Evolutionary conservation across 768 basidiomycete genomes (phyloP).

Genomic region (Psilocybe cubensis): DNA sequence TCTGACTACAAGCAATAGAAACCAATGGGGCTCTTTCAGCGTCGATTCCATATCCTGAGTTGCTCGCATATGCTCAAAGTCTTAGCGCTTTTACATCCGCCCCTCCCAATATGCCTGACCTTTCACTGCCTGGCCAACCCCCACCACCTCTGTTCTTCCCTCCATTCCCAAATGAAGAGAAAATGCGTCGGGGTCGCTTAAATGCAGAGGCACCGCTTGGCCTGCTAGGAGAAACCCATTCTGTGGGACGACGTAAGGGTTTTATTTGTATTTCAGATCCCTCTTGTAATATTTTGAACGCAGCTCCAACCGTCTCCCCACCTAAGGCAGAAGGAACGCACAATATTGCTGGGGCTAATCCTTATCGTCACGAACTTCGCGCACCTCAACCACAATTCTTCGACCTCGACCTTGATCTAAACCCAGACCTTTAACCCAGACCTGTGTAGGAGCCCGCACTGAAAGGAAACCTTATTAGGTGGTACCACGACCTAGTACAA

Average conservation of each 20-base stretch:
- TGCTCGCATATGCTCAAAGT: conserved; percentile 84
- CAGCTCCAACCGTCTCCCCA: conserved; percentile 62
- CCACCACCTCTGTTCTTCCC: conserved; percentile 85
- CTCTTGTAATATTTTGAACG: conserved; percentile 12
- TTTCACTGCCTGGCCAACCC: conserved; percentile 68
- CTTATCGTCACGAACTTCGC: conserved; percentile 73
- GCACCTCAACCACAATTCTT: conserved; percentile 65
- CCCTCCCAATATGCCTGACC: conserved; percentile 85
- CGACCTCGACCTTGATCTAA: conserved; percentile 83
- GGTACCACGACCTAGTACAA: no score
- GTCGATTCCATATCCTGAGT: conserved; percentile 80
- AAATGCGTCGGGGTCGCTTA: conserved; percentile 82
- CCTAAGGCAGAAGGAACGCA: conserved; percentile 53
- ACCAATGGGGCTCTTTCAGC: conserved; percentile 40
- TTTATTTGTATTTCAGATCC: conserved; percentile 5
- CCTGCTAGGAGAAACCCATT: conserved; percentile 78
- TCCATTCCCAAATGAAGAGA: conserved; percentile 90
- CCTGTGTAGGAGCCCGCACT: no score
- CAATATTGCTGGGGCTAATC: conserved; percentile 59
- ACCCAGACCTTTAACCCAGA: conserved; percentile 70
- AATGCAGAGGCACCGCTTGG: conserved; percentile 83
- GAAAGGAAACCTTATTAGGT: no score
- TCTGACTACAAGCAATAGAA: not conserved
- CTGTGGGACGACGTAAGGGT: conserved; percentile 72
- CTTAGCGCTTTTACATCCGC: conserved; percentile 87